These are phyloP conservation scores for Aspergillus thermomutatus DNA, from an alignment of 2,329 filamentous ascomycete genomes.

Conservation along the genomic window DNA sequence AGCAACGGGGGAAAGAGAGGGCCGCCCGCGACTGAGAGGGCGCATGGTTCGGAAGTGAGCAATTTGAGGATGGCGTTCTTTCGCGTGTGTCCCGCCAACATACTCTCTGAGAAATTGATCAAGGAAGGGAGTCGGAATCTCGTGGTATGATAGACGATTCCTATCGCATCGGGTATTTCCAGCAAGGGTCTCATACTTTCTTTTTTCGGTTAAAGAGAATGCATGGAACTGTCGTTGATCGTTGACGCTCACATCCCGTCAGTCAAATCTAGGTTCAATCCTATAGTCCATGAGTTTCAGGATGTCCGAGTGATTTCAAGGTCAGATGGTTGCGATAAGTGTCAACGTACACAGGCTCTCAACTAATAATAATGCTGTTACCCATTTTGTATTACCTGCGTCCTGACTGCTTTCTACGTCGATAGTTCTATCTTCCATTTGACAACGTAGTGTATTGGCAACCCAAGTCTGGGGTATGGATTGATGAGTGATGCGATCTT, in stretches of 20 bases:
- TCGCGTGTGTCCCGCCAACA: conserved; percentile 10
- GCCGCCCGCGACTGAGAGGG: conserved; percentile 14
- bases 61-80: conserved; percentile 19
- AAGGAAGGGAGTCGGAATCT: conserved; percentile 17
- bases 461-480: background rate
- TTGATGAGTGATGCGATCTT: too few species aligned
- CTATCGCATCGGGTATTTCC: conserved; percentile 22
- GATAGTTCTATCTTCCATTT: background rate
- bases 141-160: conserved; percentile 30
- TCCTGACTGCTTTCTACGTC: background rate
- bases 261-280: background rate
- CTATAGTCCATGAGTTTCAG: background rate
- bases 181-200: conserved; percentile 21
- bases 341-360: background rate
- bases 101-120: conserved; percentile 11
- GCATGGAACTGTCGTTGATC: conserved; percentile 25
- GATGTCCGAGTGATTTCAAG: background rate
- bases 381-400: background rate
- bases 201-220: conserved; percentile 33
- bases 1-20: conserved; percentile 2
- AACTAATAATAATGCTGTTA: background rate
- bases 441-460: background rate
- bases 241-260: conserved; percentile 1
- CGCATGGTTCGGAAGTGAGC: conserved; percentile 16
- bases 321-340: background rate